A percentile compares a stretch with the other conserved stretches of the same genome.
phyloP scores from a whole-genome alignment of 164 flowering plant species.

The Berberis thunbergii region DNA sequence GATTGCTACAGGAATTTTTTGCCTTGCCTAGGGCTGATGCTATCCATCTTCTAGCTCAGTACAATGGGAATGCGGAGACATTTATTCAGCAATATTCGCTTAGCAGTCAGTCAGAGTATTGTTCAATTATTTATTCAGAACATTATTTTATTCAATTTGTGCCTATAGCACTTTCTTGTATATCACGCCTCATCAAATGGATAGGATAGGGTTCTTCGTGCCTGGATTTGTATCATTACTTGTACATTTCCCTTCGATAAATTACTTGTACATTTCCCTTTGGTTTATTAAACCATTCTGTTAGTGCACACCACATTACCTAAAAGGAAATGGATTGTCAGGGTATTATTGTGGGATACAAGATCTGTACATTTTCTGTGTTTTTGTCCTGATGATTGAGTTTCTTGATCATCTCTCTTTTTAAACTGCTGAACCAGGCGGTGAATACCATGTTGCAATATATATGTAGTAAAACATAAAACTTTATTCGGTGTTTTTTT shows the following conservation, averaged over 20 bases:
- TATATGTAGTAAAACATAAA: too few relatives aligned
- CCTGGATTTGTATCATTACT: neutral
- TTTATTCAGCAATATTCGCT: constrained; percentile 92
- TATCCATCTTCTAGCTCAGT: constrained; percentile 85
- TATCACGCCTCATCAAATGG: neutral
- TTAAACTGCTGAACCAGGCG: too few relatives aligned
- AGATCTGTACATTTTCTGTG: too few relatives aligned
- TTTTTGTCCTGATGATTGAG: too few relatives aligned
- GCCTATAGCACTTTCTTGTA: constrained; percentile 7
- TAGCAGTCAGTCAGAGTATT: constrained; percentile 12
- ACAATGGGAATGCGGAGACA: constrained; percentile 89
- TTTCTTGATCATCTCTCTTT: too few relatives aligned
- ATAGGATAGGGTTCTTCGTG: neutral
- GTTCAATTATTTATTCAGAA: neutral
- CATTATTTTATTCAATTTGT: constrained; percentile 17
- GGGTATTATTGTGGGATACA: too few relatives aligned
- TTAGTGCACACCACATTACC: too few relatives aligned
- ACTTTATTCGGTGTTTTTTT: too few relatives aligned
- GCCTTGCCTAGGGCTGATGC: constrained; percentile 98
- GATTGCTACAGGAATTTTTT: constrained; percentile 78
- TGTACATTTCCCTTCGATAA: neutral
- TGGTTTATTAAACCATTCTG: too few relatives aligned
- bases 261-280: too few relatives aligned
- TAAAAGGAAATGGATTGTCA: too few relatives aligned
- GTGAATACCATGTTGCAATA: too few relatives aligned